Conservation (phyloP, 1,139 yeast species). For the Nematodospora anomalae region DNA sequence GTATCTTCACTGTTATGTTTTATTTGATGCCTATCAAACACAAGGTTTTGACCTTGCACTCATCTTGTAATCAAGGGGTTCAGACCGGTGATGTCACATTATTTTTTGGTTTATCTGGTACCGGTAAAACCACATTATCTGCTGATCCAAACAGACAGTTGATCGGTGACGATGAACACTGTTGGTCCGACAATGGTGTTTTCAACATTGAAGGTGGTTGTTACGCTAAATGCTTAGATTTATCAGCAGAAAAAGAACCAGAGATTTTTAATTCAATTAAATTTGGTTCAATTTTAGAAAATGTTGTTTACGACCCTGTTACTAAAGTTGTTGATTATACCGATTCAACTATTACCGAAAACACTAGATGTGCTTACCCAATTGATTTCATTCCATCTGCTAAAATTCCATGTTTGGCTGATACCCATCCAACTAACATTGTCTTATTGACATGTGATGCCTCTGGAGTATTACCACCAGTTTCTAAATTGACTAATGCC, state of each 20-base stretch:
- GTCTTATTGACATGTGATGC: conserved; percentile 96
- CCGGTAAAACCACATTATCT: conserved; percentile 96
- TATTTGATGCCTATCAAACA: conserved; percentile 96
- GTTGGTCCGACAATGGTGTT: conserved; percentile 98
- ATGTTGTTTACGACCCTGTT: conserved; percentile 79
- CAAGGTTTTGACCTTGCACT: conserved; percentile 89
- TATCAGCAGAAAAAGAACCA: conserved; percentile 91
- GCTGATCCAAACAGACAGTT: conserved; percentile 94
- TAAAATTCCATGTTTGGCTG: conserved; percentile 90
- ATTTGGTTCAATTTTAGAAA: conserved; percentile 93
- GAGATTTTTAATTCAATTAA: conserved; percentile 94
- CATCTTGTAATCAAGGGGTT: conserved; percentile 90
- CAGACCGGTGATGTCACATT: conserved; percentile 79
- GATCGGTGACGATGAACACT: conserved; percentile 99
- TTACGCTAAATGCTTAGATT: conserved; percentile 95
- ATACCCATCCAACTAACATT: conserved; percentile 89
- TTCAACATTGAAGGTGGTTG: conserved; percentile 99
- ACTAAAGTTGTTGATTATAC: conserved; percentile 85
- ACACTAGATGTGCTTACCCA: conserved; percentile 98
- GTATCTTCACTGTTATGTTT: conserved; percentile 98
- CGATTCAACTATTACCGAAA: conserved; percentile 84
- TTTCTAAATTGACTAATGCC: conserved; percentile 87
- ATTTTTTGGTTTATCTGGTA: conserved; percentile 96
- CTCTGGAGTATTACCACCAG: conserved; percentile 96
- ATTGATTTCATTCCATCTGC: conserved; percentile 97